A percentile compares a stretch with the other conserved stretches of the same genome.
These are phyloP conservation scores for Begonia peltatifolia DNA, from an alignment of 306 rosid species.

Conservation along the genomic window DNA sequence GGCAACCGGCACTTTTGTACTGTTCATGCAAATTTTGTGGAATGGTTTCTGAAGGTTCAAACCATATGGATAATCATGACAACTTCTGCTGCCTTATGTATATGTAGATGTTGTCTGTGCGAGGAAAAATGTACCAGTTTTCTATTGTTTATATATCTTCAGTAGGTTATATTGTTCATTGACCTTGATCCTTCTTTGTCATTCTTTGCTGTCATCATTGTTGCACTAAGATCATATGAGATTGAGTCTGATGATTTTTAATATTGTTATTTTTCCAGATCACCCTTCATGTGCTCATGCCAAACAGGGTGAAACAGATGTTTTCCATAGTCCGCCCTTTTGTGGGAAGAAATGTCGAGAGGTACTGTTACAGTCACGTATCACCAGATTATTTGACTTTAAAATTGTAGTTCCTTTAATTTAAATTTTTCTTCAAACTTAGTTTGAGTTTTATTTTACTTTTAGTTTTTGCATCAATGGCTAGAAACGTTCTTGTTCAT, in stretches of 20 bases:
- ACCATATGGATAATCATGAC: conserved; percentile 19
- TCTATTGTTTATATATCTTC: not conserved
- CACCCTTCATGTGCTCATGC: conserved; percentile 44
- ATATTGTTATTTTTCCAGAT: conserved; percentile 26
- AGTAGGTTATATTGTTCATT: not conserved
- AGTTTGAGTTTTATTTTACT: too few species aligned
- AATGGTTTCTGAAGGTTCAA: conserved; percentile 21
- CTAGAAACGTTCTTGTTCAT: too few species aligned
- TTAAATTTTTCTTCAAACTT: too few species aligned
- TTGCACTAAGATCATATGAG: not conserved
- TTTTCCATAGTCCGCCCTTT: conserved; percentile 18
- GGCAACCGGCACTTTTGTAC: conserved; percentile 84
- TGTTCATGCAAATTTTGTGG: conserved; percentile 94
- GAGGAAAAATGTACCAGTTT: conserved; percentile 62
- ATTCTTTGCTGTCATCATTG: not conserved
- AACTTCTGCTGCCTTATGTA: conserved; percentile 20
- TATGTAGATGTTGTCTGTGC: conserved; percentile 51
- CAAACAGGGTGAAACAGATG: conserved; percentile 17
- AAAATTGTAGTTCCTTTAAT: too few species aligned
- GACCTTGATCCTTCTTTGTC: not conserved
- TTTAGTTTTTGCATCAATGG: too few species aligned
- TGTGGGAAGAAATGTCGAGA: conserved; percentile 69
- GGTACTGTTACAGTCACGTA: conserved; percentile 35
- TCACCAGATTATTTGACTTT: too few species aligned
- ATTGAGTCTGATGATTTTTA: conserved; percentile 1